Percentiles rank a stretch among this genome's conserved stretches.
Conservation (phyloP, 169 alveolate genomes). For the Cryptosporidium parvum region DNA sequence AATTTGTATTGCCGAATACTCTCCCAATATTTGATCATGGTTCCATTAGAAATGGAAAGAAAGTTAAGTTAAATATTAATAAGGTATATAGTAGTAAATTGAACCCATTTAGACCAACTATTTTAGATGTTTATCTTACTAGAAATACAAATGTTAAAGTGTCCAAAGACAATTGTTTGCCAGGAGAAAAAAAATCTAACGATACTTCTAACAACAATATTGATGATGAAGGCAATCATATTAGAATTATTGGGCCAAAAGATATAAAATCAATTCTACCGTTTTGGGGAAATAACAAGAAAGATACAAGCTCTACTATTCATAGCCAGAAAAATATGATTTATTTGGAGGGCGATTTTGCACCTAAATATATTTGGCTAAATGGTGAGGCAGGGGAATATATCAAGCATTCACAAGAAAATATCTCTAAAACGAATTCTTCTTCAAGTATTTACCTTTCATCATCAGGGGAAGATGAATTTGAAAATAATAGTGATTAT, state of each 20-base stretch:
- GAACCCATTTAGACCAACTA: slow-evolving; percentile 67
- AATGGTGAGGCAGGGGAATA: slow-evolving; percentile 73
- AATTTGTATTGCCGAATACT: slow-evolving; percentile 40
- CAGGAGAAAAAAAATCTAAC: background rate
- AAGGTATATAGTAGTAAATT: slow-evolving; percentile 19
- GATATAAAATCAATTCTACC: slow-evolving; percentile 48
- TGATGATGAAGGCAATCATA: background rate
- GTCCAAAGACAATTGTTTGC: background rate
- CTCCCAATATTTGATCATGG: background rate
- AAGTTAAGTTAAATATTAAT: slow-evolving; percentile 6
- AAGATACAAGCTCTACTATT: background rate
- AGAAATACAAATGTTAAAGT: slow-evolving; percentile 53
- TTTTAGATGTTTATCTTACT: slow-evolving; percentile 60
- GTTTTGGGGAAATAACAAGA: slow-evolving; percentile 42
- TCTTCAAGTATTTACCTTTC: slow-evolving; percentile 53
- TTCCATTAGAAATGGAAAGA: slow-evolving; percentile 37
- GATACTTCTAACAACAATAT: background rate
- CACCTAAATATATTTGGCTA: slow-evolving; percentile 65
- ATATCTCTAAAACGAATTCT: background rate
- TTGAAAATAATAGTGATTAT: slow-evolving; percentile 23
- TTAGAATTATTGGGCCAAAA: slow-evolving; percentile 60
- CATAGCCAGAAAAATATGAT: slow-evolving; percentile 7
- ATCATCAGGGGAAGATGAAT: slow-evolving; percentile 67
- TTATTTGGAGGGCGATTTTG: slow-evolving; percentile 70
- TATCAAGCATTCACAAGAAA: slow-evolving; percentile 1